Conservation (phyloP, 176 grass and related monocot species). For the Phragmites australis region DNA sequence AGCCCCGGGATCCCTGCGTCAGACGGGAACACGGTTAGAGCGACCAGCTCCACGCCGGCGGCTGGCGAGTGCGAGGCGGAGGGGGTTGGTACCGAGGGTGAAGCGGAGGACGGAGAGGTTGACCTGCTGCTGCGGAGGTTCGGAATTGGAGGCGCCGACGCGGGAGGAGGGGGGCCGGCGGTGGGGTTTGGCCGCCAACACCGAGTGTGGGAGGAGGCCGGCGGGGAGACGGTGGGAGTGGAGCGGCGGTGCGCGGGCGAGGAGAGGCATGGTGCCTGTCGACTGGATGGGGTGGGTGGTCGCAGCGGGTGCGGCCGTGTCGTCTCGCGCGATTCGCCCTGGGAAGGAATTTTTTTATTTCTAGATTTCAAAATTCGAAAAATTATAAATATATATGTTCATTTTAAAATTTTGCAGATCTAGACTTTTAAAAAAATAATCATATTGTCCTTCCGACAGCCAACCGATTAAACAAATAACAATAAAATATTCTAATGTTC, state of each 20-base stretch:
- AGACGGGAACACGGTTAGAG: background rate
- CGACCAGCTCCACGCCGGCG: background rate
- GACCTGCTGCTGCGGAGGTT: conserved; percentile 58
- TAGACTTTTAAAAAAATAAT: too few relatives aligned
- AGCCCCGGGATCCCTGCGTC: conserved; percentile 77
- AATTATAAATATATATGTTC: too few relatives aligned
- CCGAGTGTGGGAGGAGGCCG: background rate
- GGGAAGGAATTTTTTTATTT: too few relatives aligned
- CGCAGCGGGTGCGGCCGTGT: background rate
- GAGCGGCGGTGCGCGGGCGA: conserved; percentile 15
- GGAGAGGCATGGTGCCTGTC: conserved; percentile 27
- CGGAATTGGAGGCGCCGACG: conserved; percentile 53
- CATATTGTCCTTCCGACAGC: too few relatives aligned
- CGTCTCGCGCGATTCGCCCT: background rate
- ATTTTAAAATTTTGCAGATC: too few relatives aligned
- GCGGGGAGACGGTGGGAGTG: background rate
- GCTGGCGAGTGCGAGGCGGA: background rate
- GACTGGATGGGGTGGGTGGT: background rate
- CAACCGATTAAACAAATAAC: too few relatives aligned
- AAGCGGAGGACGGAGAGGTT: conserved; percentile 95
- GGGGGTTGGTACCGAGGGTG: conserved; percentile 63
- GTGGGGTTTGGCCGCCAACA: background rate
- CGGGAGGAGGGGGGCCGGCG: conserved; percentile 18
- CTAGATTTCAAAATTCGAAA: too few relatives aligned
- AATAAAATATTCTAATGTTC: too few relatives aligned